Evolutionary conservation across 768 basidiomycete species (phyloP).

Genomic region (Neoboletus magnificus): DNA sequence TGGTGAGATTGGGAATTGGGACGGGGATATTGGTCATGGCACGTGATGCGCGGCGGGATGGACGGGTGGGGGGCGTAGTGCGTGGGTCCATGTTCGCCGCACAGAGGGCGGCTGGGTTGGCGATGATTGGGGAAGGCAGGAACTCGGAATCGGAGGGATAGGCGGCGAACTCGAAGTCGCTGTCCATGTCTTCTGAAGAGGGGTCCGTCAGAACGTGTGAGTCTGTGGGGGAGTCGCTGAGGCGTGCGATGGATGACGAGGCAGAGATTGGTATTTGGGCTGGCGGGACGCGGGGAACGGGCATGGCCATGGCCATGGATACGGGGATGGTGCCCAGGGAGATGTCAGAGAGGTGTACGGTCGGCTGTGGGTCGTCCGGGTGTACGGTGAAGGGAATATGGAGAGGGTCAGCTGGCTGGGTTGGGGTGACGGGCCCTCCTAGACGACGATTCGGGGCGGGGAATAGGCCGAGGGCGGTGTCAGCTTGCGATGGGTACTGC

Average conservation of each 20-base stretch:
- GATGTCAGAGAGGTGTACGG: conserved; percentile 26
- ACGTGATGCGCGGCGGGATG: conserved; percentile 23
- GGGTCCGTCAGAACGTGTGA: neutral
- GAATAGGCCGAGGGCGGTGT: conserved; percentile 9
- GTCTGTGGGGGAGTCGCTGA: conserved; percentile 1
- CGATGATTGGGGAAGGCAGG: conserved; percentile 7
- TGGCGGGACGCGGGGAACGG: neutral
- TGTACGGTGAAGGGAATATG: neutral
- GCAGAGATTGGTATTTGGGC: conserved; percentile 3
- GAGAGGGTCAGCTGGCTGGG: neutral
- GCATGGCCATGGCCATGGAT: neutral
- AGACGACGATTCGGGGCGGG: conserved; percentile 5
- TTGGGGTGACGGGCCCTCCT: neutral
- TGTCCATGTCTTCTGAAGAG: conserved; percentile 18
- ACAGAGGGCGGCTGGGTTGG: conserved; percentile 12
- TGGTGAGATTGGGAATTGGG: conserved; percentile 48
- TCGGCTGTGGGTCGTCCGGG: conserved; percentile 9
- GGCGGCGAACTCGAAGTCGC: conserved; percentile 12
- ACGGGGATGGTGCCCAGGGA: neutral
- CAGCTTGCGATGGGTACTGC: neutral
- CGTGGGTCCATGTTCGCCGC: neutral
- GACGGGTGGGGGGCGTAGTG: conserved; percentile 3
- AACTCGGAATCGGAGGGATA: conserved; percentile 26
- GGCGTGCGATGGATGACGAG: neutral
- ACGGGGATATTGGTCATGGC: conserved; percentile 34